Conservation (phyloP, 257 asterid genomes). For the Salvia rosmarinus region DNA sequence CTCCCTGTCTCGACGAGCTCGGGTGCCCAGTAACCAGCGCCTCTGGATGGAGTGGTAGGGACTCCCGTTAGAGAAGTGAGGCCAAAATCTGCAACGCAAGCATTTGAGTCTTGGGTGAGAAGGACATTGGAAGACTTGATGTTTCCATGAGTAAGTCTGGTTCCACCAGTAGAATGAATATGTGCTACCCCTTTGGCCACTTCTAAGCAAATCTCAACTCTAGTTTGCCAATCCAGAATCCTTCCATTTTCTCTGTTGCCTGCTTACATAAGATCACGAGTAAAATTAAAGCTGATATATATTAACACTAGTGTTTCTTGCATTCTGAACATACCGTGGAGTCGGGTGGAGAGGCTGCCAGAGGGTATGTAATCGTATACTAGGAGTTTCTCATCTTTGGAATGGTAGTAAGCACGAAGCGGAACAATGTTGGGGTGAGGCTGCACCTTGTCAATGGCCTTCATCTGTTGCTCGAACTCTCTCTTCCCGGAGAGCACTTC, state of each 20-base stretch:
- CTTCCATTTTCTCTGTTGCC: constrained; percentile 57
- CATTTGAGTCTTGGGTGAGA: constrained; percentile 44
- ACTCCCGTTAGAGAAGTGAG: constrained; percentile 54
- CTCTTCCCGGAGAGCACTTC: constrained; percentile 57
- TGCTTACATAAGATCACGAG: constrained; percentile 31
- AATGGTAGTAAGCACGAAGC: constrained; percentile 68
- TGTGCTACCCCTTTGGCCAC: constrained; percentile 74
- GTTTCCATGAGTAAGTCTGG: constrained; percentile 60
- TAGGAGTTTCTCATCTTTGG: constrained; percentile 72
- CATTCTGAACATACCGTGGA: constrained; percentile 54
- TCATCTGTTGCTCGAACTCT: constrained; percentile 78
- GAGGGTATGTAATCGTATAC: constrained; percentile 51
- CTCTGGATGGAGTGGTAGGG: constrained; percentile 43
- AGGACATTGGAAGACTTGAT: constrained; percentile 72
- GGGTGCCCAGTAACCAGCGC: constrained; percentile 68
- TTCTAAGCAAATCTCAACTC: constrained; percentile 61
- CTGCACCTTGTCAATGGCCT: constrained; percentile 47
- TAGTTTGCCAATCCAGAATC: constrained; percentile 63
- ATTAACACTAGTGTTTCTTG: background rate
- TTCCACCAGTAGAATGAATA: constrained; percentile 51
- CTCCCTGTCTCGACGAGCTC: constrained; percentile 50
- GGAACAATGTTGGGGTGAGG: constrained; percentile 61
- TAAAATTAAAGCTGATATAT: background rate
- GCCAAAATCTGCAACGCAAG: constrained; percentile 61
- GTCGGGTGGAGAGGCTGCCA: constrained; percentile 62